Evolutionary conservation across 2,329 filamentous ascomycete genomes (phyloP), one percentile per base, ranked within the genome.

Genomic region (Cladosporium sp.): DNA sequence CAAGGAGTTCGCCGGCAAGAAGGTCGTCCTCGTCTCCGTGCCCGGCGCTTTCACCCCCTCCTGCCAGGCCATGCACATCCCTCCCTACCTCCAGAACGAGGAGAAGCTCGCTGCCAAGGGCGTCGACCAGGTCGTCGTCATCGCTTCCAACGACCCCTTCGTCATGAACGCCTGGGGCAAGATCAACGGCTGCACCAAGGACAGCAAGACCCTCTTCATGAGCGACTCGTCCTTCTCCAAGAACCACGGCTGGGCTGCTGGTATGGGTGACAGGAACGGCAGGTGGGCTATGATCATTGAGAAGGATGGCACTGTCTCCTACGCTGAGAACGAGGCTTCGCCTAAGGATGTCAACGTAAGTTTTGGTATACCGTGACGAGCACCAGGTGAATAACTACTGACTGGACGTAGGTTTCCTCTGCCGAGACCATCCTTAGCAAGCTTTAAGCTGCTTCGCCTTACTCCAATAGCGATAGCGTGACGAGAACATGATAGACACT

Each of bases 131-230:
- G 84, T 96, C 68, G 83, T 90, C 65, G 84, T 94, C 70, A 87
- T 95, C 69, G 89, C 90, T 60, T 87, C 79, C 79, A 96, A 96
- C 76, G 91, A 96, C 76, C 79, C 86, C 63, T 95, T 81, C 71
- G 91, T 96, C 74, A 93, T 93, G 89, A 87, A 85, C 67, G 90
- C 89, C 56, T 94, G 90, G 90, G 88, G 85, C 76, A 96, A 96
- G 83, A 90, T 91, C 70, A 93, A 95, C 77, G 81, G 81, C 54
- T 80, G 93, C 70, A 86, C 83, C 70, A 84, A 86, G 63, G 87
- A 93, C 66, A 81, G 83, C 68, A 84, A 88, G 67, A 80, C 86
- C 73, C 80, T 94, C 66, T 94, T 96, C 80, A 83, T 91, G 70
- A 86, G 84, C 67, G 91, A 96, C 74, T 81, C 84, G 64, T 84